Evolutionary conservation across 1,139 yeast genomes (phyloP).

Genomic region (Kurtzmaniella quercitrusa): DNA sequence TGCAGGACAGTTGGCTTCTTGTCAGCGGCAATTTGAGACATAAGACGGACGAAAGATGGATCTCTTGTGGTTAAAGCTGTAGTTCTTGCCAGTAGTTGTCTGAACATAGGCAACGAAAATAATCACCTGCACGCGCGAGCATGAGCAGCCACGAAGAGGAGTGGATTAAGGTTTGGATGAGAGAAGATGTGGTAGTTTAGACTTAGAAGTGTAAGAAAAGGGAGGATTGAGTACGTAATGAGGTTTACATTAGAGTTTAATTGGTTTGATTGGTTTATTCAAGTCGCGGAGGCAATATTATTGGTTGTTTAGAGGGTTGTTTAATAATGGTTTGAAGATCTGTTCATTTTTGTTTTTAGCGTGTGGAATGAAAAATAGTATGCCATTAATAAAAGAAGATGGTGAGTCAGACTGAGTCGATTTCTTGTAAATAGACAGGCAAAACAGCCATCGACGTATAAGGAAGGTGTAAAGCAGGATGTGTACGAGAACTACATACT

Average conservation of each 20-base stretch:
- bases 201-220: too few species aligned
- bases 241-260: too few species aligned
- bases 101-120: conserved; percentile 2
- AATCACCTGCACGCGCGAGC: not conserved
- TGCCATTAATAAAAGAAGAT: not conserved
- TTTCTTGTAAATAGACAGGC: too few species aligned
- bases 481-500: too few species aligned
- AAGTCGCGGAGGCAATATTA: too few species aligned
- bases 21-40: conserved; percentile 17
- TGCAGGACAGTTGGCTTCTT: conserved; percentile 30
- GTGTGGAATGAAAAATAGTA: not conserved
- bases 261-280: too few species aligned
- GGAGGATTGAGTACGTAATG: too few species aligned
- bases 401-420: too few species aligned
- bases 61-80: not conserved
- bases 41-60: conserved; percentile 10
- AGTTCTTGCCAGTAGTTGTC: not conserved
- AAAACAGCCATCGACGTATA: too few species aligned
- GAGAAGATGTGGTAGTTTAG: not conserved
- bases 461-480: too few species aligned
- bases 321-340: not conserved
- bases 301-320: not conserved
- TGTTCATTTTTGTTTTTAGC: too few species aligned
- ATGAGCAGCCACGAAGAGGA: not conserved
- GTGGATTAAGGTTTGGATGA: not conserved